Conservation (phyloP, 148 eudicot genomes). For the Nyssa sinensis region DNA sequence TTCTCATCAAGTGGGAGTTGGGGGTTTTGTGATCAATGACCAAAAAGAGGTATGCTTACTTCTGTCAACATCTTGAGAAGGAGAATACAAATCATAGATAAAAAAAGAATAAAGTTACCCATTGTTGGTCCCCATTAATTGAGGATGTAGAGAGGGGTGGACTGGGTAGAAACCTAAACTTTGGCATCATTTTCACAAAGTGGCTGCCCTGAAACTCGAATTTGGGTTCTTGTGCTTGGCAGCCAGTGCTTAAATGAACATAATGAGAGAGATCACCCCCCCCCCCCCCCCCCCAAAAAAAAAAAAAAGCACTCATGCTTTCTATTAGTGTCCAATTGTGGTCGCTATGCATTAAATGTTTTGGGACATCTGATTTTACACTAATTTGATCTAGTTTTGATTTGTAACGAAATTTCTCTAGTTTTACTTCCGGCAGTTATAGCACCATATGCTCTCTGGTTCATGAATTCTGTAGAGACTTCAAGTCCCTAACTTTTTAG, state of each 20-base stretch:
- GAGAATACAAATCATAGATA: neutral
- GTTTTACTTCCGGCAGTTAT: neutral
- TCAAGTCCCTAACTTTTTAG: neutral
- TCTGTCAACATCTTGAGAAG: neutral
- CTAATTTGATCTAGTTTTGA: neutral
- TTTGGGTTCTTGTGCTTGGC: too few relatives aligned
- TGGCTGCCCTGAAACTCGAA: too few relatives aligned
- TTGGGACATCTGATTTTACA: neutral
- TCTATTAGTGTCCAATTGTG: too few relatives aligned
- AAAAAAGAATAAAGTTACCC: too few relatives aligned
- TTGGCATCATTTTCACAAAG: too few relatives aligned
- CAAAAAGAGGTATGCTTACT: constrained; percentile 51
- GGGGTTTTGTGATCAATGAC: constrained; percentile 76
- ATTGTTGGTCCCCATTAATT: too few relatives aligned
- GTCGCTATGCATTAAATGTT: neutral
- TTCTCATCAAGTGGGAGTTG: constrained; percentile 87
- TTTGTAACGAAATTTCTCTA: neutral
- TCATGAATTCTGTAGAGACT: neutral
- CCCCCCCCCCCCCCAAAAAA: too few relatives aligned
- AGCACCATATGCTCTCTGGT: neutral
- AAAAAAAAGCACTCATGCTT: too few relatives aligned
- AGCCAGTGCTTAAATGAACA: neutral
- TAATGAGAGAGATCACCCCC: too few relatives aligned
- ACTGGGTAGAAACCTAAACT: too few relatives aligned
- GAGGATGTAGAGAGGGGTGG: too few relatives aligned